Evolutionary conservation across 2,329 filamentous ascomycete species (phyloP).

Genomic region (Aspergillus caelatus): DNA sequence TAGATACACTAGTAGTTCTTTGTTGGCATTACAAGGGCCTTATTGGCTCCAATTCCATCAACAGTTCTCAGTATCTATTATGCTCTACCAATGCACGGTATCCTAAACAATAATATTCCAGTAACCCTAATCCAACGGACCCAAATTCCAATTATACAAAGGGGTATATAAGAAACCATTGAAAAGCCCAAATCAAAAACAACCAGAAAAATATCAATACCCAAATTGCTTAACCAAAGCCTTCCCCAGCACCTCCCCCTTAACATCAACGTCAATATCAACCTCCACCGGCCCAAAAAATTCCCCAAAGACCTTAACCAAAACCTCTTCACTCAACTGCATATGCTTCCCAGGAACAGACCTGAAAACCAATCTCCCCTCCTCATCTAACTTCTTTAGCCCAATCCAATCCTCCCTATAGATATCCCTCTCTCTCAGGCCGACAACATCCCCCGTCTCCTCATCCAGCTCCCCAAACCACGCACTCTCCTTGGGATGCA

Average conservation of each 20-base stretch:
- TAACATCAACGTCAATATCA: slow-evolving; percentile 4
- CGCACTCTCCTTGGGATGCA: slow-evolving; percentile 84
- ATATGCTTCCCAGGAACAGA: slow-evolving; percentile 80
- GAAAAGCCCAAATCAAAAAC: background rate
- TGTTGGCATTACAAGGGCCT: background rate
- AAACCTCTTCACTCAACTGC: slow-evolving; percentile 67
- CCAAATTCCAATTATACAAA: background rate
- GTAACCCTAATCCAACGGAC: background rate
- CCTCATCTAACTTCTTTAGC: slow-evolving; percentile 74
- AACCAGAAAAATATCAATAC: background rate
- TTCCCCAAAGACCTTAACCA: slow-evolving; percentile 65
- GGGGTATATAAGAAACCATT: background rate
- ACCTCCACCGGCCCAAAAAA: slow-evolving; percentile 45
- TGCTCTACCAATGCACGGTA: background rate
- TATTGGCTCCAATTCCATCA: background rate
- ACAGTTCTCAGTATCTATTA: background rate
- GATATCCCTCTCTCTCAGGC: slow-evolving; percentile 68
- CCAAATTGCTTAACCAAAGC: slow-evolving; percentile 24
- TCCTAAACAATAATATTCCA: background rate
- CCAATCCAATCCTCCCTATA: slow-evolving; percentile 96
- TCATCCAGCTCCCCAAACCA: slow-evolving; percentile 89
- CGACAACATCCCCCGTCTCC: slow-evolving; percentile 63
- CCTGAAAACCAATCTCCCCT: slow-evolving; percentile 76
- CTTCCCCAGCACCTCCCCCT: background rate
- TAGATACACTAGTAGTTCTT: background rate